These are phyloP conservation scores for Chaetomium sp. DNA, from an alignment of 2,329 filamentous ascomycete species.

Conservation along the genomic window DNA sequence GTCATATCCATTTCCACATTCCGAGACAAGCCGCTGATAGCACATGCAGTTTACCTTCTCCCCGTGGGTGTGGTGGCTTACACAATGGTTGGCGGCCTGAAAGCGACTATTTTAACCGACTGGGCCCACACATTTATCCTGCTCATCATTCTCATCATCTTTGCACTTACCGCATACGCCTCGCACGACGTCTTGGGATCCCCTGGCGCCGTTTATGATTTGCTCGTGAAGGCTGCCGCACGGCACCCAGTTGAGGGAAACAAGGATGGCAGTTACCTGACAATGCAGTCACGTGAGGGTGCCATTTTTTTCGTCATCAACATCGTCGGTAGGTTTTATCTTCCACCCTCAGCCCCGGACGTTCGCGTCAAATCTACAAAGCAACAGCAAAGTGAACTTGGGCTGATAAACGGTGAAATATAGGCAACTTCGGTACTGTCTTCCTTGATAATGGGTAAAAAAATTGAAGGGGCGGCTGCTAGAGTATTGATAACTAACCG, in stretches of 20 bases:
- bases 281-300: slow-evolving; percentile 79
- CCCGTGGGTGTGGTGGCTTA: slow-evolving; percentile 81
- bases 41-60: slow-evolving; percentile 64
- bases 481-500: no score
- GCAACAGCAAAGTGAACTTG: no score
- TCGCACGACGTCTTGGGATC: slow-evolving; percentile 73
- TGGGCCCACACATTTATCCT: slow-evolving; percentile 86
- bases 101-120: slow-evolving; percentile 84
- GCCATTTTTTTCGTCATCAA: slow-evolving; percentile 92
- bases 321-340: slow-evolving; percentile 46
- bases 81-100: slow-evolving; percentile 77
- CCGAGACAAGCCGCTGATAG: background rate
- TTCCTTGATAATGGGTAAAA: slow-evolving; percentile 84
- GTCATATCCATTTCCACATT: background rate
- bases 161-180: slow-evolving; percentile 80
- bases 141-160: slow-evolving; percentile 82
- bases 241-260: slow-evolving; percentile 79
- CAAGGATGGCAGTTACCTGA: slow-evolving; percentile 78
- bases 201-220: slow-evolving; percentile 75
- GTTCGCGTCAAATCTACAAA: no score
- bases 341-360: background rate
- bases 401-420: background rate
- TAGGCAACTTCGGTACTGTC: slow-evolving; percentile 73
- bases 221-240: slow-evolving; percentile 67
- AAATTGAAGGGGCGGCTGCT: no score